Evolutionary conservation across 305 asterid genomes (phyloP), one percentile per base, ranked within the genome.

Genomic region (Withania somnifera): DNA sequence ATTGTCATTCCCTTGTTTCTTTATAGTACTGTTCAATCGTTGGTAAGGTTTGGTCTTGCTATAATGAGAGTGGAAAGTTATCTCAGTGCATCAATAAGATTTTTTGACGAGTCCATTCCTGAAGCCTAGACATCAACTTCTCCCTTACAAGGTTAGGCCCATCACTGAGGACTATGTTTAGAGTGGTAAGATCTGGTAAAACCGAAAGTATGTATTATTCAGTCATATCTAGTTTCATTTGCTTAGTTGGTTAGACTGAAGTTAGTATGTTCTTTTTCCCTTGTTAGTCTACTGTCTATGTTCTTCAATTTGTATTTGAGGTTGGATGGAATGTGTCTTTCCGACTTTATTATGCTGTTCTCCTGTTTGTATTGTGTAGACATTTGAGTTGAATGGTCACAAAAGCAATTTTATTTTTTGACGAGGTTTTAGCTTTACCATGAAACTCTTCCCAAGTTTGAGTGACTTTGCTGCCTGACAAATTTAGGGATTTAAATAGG

Each of bases 161-260:
- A 92, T 91, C 45, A 91, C 98, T 77, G 94, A 95, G 98, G 97
- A 91, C 93, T 92, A 92, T 95, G 98, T 95, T 93, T 92, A 90
- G 93, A 88, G 95, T 92, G 79, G 85, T 93, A 89, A 90, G 97
- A 85, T 83, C 97, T 32, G 97, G 98, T 3, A 93, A 95, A 91
- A 87, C 92, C 82, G 91, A 89, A 85, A 89, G 97, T 93, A 88
- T 89, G 98, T 91, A 81, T 11, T 11, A 15, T 7, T 56, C 22
- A 52, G 57, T 52, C 22, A 2, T n/a, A n/a, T 52, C 57, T 52
- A 17, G 22, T 6, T 64, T 63, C 79, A 73, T 51, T 42, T 67
- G 77, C 30, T 42, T 80, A 42, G 75, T 32, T 51, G 53, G 40
- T 58, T 58, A 58, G 28, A 6, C 19, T 40, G 51, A 19, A 28